Evolutionary conservation across 2,329 filamentous ascomycete species (phyloP).

Genomic region (Pezicula radicicola): DNA sequence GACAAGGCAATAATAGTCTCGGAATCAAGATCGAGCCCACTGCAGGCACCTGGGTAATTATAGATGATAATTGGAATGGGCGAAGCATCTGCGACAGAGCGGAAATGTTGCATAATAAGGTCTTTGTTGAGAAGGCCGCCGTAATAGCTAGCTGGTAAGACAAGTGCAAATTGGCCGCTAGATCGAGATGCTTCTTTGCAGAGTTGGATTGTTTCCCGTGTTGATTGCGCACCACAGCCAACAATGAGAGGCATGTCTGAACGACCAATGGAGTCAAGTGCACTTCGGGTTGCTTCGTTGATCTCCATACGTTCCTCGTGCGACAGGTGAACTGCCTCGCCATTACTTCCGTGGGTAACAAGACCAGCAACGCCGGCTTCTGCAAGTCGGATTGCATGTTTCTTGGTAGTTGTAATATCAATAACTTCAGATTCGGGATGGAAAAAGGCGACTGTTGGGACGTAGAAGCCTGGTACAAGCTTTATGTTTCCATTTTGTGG

Average conservation of each 20-base stretch:
- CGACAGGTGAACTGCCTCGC: constrained; percentile 60
- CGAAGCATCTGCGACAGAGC: constrained; percentile 44
- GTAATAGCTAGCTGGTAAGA: constrained; percentile 65
- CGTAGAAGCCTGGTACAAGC: constrained; percentile 38
- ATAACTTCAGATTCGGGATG: constrained; percentile 11
- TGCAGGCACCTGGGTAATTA: constrained; percentile 43
- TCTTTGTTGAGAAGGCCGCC: constrained; percentile 48
- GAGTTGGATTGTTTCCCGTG: constrained; percentile 57
- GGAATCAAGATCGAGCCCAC: constrained; percentile 41
- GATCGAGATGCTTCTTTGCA: constrained; percentile 56
- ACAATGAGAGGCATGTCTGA: constrained; percentile 56
- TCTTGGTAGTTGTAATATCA: constrained; percentile 2
- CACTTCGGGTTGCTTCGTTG: constrained; percentile 52
- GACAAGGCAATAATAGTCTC: constrained; percentile 29
- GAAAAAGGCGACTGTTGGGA: constrained; percentile 46
- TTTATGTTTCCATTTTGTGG: constrained; percentile 1
- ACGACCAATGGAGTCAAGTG: constrained; percentile 54
- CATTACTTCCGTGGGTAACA: constrained; percentile 60
- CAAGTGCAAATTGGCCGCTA: constrained; percentile 60
- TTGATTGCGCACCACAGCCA: constrained; percentile 60
- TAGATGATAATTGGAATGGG: constrained; percentile 52
- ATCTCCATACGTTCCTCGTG: constrained; percentile 54
- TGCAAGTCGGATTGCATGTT: constrained; percentile 48
- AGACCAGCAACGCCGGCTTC: constrained; percentile 54
- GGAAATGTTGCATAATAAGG: constrained; percentile 53